Base-by-base conservation (phyloP, 768 basidiomycete species). In the Termitomyces sp. region DNA sequence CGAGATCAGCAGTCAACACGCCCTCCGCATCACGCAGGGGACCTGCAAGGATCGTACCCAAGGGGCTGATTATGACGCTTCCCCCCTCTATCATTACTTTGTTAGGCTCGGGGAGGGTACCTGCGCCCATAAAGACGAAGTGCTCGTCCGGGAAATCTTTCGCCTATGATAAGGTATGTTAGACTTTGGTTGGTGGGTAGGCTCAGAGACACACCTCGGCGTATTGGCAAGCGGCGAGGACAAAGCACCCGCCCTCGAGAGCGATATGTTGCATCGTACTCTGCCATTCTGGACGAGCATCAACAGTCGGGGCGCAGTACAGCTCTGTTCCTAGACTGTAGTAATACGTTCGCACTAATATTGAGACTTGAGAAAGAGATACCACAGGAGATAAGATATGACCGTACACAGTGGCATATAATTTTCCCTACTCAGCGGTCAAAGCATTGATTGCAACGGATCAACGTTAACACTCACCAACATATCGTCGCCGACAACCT, bases 231-330 rank as follows among this genome's bases (percentile, higher is more conserved):
- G 85, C 86, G 14, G 83, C 79, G 31, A 89, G 74, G 54, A 89
- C 88, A 70, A 87, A 87, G 71, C 86, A 87, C 31, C 88, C 80
- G 10, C 88, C 88, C 68, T 89, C 87, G 40, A 85, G 72, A 0
- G 87, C 86, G 53, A 89, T 85, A 65, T 86, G 86, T 31, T 72
- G 66, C 84, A 88, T 86, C 0, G 83, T 81, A 60, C 74, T 71
- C 63, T 77, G 77, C 88, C 87, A 89, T 9, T 68, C 74, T 2
- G 79, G 78, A 3, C 87, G 76, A 5, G 79, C 75, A 63, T 88
- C 87, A 25, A 87, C 86, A 0, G 87, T 88, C 0, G 87, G 86
- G 0, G 84, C 87, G 66, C 85, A 86, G 68, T 86, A 86, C 14
- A 88, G 72, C 65, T 87, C 80, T 1, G 81, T 83, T 11, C 84